Evolutionary conservation across 2,329 filamentous ascomycete species (phyloP).

Genomic region (Botrytis elliptica): DNA sequence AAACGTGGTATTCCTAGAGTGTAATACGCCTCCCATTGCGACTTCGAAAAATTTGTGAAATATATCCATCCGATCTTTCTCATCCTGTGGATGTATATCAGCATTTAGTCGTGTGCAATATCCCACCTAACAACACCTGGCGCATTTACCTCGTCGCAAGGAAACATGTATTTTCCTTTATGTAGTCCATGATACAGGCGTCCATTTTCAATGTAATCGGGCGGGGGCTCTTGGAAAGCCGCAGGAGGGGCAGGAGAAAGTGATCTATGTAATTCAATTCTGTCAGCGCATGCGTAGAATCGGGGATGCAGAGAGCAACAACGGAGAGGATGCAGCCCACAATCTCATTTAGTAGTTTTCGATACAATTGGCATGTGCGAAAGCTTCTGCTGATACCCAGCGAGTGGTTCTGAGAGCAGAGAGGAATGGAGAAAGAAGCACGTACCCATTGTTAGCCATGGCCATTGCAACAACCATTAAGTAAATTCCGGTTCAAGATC

Average conservation of each 20-base stretch:
- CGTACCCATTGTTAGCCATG: slow-evolving; percentile 38
- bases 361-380: background rate
- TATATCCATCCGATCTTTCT: slow-evolving; percentile 77
- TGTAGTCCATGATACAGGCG: slow-evolving; percentile 68
- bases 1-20: slow-evolving; percentile 41
- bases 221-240: slow-evolving; percentile 26
- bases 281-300: background rate
- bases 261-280: slow-evolving; percentile 28
- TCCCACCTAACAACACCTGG: background rate
- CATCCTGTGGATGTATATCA: slow-evolving; percentile 48
- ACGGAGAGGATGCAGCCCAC: background rate
- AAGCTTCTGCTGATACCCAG: background rate
- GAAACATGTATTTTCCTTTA: slow-evolving; percentile 70
- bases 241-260: slow-evolving; percentile 22
- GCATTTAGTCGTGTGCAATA: slow-evolving; percentile 11
- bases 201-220: slow-evolving; percentile 61
- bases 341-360: background rate
- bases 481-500: slow-evolving; percentile 8
- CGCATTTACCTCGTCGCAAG: slow-evolving; percentile 66
- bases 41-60: slow-evolving; percentile 75
- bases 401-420: background rate
- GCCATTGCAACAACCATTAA: slow-evolving; percentile 33
- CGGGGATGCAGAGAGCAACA: background rate
- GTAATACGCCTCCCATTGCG: slow-evolving; percentile 53
- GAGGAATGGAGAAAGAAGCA: slow-evolving; percentile 22